Conservation (phyloP, 2,329 filamentous ascomycete genomes). For the Triangularia verruculosa region DNA sequence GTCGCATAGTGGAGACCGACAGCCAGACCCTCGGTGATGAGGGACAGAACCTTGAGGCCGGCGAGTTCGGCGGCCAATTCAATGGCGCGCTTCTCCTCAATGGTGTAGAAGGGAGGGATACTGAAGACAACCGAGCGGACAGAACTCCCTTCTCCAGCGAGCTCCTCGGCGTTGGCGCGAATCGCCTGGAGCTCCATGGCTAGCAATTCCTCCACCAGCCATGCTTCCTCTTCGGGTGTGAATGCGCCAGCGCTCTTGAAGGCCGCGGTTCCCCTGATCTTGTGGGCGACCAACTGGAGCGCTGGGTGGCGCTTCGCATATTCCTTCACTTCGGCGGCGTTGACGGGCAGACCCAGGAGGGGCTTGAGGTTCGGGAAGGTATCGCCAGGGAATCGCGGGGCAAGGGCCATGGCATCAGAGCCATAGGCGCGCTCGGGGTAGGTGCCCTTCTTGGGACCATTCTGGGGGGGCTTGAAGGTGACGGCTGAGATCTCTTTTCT, state of each 20-base stretch:
- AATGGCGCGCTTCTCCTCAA: slow-evolving; percentile 84
- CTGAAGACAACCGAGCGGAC: slow-evolving; percentile 86
- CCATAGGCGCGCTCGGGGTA: slow-evolving; percentile 92
- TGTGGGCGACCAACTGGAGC: slow-evolving; percentile 62
- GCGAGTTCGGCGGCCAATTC: slow-evolving; percentile 82
- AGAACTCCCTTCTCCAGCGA: slow-evolving; percentile 71
- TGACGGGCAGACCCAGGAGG: slow-evolving; percentile 71
- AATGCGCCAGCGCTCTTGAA: slow-evolving; percentile 73
- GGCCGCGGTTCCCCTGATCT: slow-evolving; percentile 66
- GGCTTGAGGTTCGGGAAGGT: slow-evolving; percentile 93
- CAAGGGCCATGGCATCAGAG: slow-evolving; percentile 82
- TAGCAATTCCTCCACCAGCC: slow-evolving; percentile 86
- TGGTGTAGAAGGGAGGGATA: slow-evolving; percentile 84
- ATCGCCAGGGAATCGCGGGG: slow-evolving; percentile 84
- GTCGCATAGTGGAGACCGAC: slow-evolving; percentile 96
- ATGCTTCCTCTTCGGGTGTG: slow-evolving; percentile 57
- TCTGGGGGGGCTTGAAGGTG: slow-evolving; percentile 83
- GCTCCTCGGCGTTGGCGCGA: slow-evolving; percentile 77
- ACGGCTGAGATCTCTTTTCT: slow-evolving; percentile 91
- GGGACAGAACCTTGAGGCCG: slow-evolving; percentile 77
- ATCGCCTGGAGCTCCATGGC: slow-evolving; percentile 96
- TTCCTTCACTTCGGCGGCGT: slow-evolving; percentile 59
- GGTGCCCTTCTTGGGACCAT: slow-evolving; percentile 57
- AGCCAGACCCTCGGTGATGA: slow-evolving; percentile 86
- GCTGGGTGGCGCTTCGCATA: slow-evolving; percentile 78